Evolutionary conservation across 2,329 filamentous ascomycete species (phyloP).

Genomic region (Pseudocercospora macadamiae): DNA sequence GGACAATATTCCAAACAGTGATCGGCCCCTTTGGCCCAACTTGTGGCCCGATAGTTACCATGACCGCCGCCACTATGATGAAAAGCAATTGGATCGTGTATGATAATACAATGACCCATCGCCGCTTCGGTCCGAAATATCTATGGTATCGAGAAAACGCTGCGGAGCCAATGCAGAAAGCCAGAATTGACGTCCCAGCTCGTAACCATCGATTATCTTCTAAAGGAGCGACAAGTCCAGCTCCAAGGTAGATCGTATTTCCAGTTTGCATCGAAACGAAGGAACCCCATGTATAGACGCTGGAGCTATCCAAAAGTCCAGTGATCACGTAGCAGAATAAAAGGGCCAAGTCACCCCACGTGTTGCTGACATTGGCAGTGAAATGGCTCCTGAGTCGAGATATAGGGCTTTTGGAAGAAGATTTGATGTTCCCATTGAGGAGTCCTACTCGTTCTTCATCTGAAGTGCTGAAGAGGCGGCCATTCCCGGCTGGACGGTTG

Average conservation of each 20-base stretch:
- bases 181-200: slow-evolving; percentile 68
- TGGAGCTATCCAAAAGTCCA: slow-evolving; percentile 74
- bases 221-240: slow-evolving; percentile 62
- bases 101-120: slow-evolving; percentile 63
- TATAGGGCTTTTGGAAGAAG: background rate
- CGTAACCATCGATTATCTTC: slow-evolving; percentile 67
- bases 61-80: slow-evolving; percentile 44
- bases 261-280: slow-evolving; percentile 84
- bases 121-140: slow-evolving; percentile 60
- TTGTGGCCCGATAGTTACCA: slow-evolving; percentile 45
- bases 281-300: slow-evolving; percentile 75
- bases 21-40: slow-evolving; percentile 25
- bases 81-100: slow-evolving; percentile 47
- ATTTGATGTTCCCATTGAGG: slow-evolving; percentile 14
- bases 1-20: slow-evolving; percentile 57
- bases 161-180: slow-evolving; percentile 73
- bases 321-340: slow-evolving; percentile 76
- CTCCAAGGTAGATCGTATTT: slow-evolving; percentile 78
- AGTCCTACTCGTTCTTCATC: slow-evolving; percentile 26
- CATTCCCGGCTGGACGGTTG: slow-evolving; percentile 1
- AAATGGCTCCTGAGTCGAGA: slow-evolving; percentile 37
- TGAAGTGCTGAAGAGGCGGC: slow-evolving; percentile 19
- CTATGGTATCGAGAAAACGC: slow-evolving; percentile 72
- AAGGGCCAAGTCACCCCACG: slow-evolving; percentile 69
- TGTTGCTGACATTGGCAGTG: slow-evolving; percentile 58